Conservation (phyloP, 129 eudicot genomes). For the Flaveria trinervia region DNA sequence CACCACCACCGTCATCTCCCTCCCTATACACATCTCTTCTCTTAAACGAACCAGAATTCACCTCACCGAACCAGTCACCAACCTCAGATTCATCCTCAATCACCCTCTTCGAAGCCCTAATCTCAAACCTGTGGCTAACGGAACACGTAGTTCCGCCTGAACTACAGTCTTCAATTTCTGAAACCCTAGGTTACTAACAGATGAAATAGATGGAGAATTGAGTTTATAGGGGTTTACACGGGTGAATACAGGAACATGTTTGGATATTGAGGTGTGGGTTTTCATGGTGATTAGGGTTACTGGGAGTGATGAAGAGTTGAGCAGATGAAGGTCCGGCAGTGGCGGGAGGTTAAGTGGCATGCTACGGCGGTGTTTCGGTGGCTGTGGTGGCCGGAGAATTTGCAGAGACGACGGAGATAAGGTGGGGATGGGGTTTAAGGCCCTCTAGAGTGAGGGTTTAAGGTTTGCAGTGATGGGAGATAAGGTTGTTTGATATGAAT, state of each 20-base stretch:
- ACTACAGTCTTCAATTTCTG: conserved; percentile 15
- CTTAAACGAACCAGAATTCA: conserved; percentile 47
- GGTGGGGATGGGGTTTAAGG: conserved; percentile 38
- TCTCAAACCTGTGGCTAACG: conserved; percentile 30
- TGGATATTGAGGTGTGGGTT: conserved; percentile 30
- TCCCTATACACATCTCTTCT: conserved; percentile 41
- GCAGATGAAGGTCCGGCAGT: conserved; percentile 42
- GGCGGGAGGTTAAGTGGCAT: conserved; percentile 48
- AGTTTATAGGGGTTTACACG: conserved; percentile 54
- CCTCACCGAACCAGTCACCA: conserved; percentile 71
- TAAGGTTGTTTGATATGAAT: conserved; percentile 27
- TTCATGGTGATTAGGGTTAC: conserved; percentile 50
- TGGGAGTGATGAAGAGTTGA: conserved; percentile 41
- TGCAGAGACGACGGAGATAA: conserved; percentile 14
- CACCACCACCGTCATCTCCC: conserved; percentile 37
- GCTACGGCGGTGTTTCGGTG: conserved; percentile 22
- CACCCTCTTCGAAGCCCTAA: conserved; percentile 56
- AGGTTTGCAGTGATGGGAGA: conserved; percentile 19
- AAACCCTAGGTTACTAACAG: conserved; percentile 38
- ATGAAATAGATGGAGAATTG: conserved; percentile 39
- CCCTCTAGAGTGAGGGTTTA: conserved; percentile 41
- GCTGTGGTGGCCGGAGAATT: conserved; percentile 23
- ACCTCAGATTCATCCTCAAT: conserved; percentile 79
- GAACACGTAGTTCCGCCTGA: background rate
- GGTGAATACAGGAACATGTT: conserved; percentile 40